Percentiles rank a stretch among this genome's conserved stretches.
phyloP scores from a whole-genome alignment of 306 rosid species.

The Canavalia ensiformis region DNA sequence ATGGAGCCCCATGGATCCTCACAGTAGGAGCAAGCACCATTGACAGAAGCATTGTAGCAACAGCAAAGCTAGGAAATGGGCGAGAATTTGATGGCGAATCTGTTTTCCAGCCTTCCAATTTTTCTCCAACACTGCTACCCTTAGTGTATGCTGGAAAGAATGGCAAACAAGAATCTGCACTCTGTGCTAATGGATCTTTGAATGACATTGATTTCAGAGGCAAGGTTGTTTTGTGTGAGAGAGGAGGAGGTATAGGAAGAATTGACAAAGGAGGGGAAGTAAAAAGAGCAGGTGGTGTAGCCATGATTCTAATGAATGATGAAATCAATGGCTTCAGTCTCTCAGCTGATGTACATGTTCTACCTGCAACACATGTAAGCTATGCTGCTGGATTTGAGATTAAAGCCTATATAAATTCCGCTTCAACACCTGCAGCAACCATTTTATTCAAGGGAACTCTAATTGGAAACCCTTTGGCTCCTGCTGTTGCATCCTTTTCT shows the following conservation, averaged over 20 bases:
- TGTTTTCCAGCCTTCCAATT: conserved; percentile 57
- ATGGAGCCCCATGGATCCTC: conserved; percentile 84
- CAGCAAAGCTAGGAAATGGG: conserved; percentile 62
- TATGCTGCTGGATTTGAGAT: conserved; percentile 65
- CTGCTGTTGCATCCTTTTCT: conserved; percentile 68
- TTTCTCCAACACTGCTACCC: conserved; percentile 52
- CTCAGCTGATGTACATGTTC: conserved; percentile 65
- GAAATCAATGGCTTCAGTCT: conserved; percentile 58
- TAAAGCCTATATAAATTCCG: conserved; percentile 71
- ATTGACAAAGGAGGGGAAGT: conserved; percentile 72
- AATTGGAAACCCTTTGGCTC: conserved; percentile 62
- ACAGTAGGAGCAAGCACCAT: conserved; percentile 71
- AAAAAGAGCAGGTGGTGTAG: conserved; percentile 65
- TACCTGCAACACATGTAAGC: conserved; percentile 74
- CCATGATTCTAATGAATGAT: conserved; percentile 75
- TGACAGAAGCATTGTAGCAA: conserved; percentile 66
- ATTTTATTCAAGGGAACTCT: conserved; percentile 71
- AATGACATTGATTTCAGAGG: conserved; percentile 54
- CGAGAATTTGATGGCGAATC: conserved; percentile 59
- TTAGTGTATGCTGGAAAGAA: conserved; percentile 65
- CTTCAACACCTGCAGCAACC: conserved; percentile 63
- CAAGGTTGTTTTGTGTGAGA: conserved; percentile 70
- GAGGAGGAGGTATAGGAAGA: conserved; percentile 71
- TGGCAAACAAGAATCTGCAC: conserved; percentile 59
- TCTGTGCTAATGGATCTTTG: conserved; percentile 65